Evolutionary conservation across 257 asterid genomes (phyloP).

Genomic region (Eucommia ulmoides): DNA sequence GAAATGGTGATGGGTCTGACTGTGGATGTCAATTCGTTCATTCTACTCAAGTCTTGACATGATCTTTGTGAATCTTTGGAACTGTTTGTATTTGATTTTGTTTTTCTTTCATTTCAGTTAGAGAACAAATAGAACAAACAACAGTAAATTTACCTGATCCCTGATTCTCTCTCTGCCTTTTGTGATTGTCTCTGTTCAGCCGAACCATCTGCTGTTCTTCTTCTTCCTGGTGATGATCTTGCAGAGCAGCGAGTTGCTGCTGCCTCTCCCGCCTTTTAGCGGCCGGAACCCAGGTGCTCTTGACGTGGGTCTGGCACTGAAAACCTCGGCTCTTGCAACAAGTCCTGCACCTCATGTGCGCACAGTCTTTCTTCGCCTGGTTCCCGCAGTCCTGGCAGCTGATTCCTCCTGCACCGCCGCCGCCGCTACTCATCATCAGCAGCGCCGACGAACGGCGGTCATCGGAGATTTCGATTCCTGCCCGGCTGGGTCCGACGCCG

Average conservation of each 20-base stretch:
- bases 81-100: no score
- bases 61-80: not conserved
- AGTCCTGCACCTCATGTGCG: slow-evolving; percentile 83
- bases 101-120: not conserved
- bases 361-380: no score
- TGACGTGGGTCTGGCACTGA: no score
- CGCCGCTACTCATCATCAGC: slow-evolving; percentile 51
- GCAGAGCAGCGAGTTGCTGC: no score
- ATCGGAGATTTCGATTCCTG: slow-evolving; percentile 21
- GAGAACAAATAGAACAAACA: no score
- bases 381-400: no score
- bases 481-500: slow-evolving; percentile 37
- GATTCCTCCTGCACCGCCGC: slow-evolving; percentile 28
- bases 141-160: no score
- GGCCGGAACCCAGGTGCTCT: no score
- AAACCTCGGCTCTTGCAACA: no score
- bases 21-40: slow-evolving; percentile 11
- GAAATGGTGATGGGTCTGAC: slow-evolving; percentile 19
- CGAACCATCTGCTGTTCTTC: slow-evolving; percentile 14
- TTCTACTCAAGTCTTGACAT: not conserved
- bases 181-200: slow-evolving; percentile 12
- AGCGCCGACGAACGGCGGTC: slow-evolving; percentile 42
- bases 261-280: no score
- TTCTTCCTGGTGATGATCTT: no score
- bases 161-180: no score